phyloP scores from a whole-genome alignment of 768 basidiomycete species.

The Macrolepiota dolichaula region DNA sequence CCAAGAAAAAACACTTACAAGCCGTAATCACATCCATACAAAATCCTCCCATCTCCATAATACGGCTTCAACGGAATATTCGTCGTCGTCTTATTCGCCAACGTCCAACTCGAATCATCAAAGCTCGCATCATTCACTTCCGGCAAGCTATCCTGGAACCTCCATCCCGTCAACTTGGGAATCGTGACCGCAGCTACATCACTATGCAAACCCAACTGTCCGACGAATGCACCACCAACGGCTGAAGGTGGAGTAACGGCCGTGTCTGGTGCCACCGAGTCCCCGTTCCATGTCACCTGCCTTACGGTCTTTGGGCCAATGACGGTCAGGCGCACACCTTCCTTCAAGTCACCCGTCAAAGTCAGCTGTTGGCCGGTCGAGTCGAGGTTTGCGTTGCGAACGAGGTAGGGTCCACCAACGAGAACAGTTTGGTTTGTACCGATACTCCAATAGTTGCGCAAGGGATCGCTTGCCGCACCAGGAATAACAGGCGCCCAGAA shows the following conservation, averaged over 20 bases:
- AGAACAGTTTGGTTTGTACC: constrained; percentile 71
- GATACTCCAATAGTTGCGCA: constrained; percentile 66
- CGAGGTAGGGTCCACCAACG: constrained; percentile 62
- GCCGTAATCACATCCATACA: constrained; percentile 86
- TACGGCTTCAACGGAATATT: constrained; percentile 67
- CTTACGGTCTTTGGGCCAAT: constrained; percentile 54
- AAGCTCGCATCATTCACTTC: constrained; percentile 52
- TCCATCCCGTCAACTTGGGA: constrained; percentile 66
- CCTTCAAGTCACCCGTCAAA: constrained; percentile 67
- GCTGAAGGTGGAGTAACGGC: constrained; percentile 26
- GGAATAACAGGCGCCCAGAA: constrained; percentile 77
- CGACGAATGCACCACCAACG: constrained; percentile 44
- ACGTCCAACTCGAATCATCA: constrained; percentile 61
- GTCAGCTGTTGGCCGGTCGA: constrained; percentile 42
- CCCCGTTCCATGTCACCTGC: constrained; percentile 73
- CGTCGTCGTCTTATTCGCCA: constrained; percentile 69
- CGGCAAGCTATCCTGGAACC: constrained; percentile 70
- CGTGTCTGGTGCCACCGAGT: constrained; percentile 34
- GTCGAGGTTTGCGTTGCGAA: constrained; percentile 49
- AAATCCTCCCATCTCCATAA: constrained; percentile 72
- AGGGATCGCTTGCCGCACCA: constrained; percentile 31
- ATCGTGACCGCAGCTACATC: constrained; percentile 29
- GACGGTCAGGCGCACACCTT: constrained; percentile 53
- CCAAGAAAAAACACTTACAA: constrained; percentile 48
- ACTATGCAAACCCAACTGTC: constrained; percentile 34